phyloP scores from a whole-genome alignment of 768 basidiomycete species.

The Russula compacta region DNA sequence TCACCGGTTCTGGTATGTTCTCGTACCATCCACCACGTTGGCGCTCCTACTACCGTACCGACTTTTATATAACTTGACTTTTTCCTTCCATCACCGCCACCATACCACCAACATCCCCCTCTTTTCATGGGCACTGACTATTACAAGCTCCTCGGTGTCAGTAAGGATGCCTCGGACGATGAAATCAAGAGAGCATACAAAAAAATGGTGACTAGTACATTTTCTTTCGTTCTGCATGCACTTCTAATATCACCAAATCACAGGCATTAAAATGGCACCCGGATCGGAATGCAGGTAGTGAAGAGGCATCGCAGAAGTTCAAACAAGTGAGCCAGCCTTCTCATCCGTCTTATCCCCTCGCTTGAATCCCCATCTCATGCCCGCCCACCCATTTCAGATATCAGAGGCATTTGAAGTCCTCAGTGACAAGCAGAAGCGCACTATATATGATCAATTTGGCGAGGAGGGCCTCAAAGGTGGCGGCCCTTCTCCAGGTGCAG shows the following conservation, averaged over 20 bases:
- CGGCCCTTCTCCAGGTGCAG: conserved; percentile 44
- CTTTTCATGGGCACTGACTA: conserved; percentile 72
- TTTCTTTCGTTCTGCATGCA: neutral
- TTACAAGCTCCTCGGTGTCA: conserved; percentile 74
- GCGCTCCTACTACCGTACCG: neutral
- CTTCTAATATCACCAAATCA: neutral
- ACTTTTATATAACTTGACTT: neutral
- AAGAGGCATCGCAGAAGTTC: conserved; percentile 81
- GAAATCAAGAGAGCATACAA: conserved; percentile 93
- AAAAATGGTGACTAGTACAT: conserved; percentile 57
- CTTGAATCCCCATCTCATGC: neutral
- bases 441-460: conserved; percentile 87
- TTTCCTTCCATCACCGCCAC: neutral
- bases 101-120: neutral
- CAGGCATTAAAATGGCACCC: conserved; percentile 93
- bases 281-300: conserved; percentile 79
- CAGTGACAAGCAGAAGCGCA: conserved; percentile 75
- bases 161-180: conserved; percentile 67
- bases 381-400: conserved; percentile 42
- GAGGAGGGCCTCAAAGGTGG: conserved; percentile 88
- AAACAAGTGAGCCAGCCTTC: conserved; percentile 57
- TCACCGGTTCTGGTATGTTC: conserved; percentile 14
- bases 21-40: neutral
- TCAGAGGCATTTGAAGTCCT: conserved; percentile 96
- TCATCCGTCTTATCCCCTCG: too few species aligned